These are phyloP conservation scores for Ceratobasidium papillatum DNA, from an alignment of 1,284 basidiomycete species.

Conservation along the genomic window DNA sequence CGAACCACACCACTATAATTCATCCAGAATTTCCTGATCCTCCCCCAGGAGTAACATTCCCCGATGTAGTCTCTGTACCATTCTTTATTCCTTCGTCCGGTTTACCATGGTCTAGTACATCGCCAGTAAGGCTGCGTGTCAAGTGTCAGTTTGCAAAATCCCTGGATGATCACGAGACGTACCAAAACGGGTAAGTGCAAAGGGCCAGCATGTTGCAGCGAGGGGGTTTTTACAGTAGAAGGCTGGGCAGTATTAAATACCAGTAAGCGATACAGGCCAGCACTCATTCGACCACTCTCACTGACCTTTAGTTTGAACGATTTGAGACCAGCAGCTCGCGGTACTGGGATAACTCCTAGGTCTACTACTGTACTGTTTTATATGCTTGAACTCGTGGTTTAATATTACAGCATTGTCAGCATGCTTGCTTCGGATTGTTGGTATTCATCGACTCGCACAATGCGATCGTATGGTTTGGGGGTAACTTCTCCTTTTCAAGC, in stretches of 20 bases:
- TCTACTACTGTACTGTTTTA: not conserved
- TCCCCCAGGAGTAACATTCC: not conserved
- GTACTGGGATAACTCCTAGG: not conserved
- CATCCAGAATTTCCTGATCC: not conserved
- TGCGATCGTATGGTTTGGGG: too few species aligned
- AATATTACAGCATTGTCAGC: not conserved
- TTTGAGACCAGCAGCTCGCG: not conserved
- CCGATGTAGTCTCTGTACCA: not conserved
- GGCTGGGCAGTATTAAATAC: conserved; percentile 5
- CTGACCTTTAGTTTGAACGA: not conserved
- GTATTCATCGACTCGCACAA: too few species aligned
- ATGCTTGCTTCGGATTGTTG: too few species aligned
- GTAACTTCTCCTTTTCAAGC: too few species aligned
- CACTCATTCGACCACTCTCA: not conserved
- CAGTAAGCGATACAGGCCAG: not conserved
- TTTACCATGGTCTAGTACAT: conserved; percentile 44
- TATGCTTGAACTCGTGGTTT: not conserved
- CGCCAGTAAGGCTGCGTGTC: not conserved
- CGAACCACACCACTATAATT: too few species aligned
- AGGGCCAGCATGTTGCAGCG: conserved; percentile 3
- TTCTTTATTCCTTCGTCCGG: conserved; percentile 43
- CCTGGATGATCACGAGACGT: conserved; percentile 1
- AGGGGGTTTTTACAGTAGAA: conserved; percentile 16
- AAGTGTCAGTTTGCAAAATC: not conserved
- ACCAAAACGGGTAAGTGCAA: conserved; percentile 5